phyloP scores from a whole-genome alignment of 2,329 filamentous ascomycete genomes.

The Dryadomyces quercivorus region DNA sequence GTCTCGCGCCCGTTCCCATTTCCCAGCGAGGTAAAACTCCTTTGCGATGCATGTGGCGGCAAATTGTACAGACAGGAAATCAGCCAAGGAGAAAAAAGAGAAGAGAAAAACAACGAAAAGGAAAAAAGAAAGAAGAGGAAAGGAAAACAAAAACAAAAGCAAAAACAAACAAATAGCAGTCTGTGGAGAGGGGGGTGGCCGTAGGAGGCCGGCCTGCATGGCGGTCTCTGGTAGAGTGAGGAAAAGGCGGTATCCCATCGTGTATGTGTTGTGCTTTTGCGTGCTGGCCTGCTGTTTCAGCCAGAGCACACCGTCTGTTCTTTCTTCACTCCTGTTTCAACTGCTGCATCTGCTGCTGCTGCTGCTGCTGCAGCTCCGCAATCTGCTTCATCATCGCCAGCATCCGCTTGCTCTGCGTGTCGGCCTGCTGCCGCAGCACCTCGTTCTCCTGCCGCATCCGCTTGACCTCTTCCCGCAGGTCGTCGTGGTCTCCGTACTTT shows the following conservation, averaged over 20 bases:
- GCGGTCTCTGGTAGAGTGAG: too few species aligned
- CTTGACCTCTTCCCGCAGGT: conserved; percentile 53
- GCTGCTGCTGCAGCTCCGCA: conserved; percentile 25
- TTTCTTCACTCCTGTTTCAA: neutral
- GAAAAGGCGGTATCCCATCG: too few species aligned
- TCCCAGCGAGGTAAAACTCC: neutral
- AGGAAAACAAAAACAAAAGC: neutral
- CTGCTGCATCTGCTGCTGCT: neutral
- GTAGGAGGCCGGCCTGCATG: too few species aligned
- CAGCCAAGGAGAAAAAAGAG: neutral
- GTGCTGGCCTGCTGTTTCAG: too few species aligned
- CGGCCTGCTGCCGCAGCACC: conserved; percentile 39
- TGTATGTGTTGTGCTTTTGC: too few species aligned
- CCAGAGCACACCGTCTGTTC: neutral
- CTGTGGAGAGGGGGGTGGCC: too few species aligned
- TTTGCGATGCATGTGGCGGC: neutral
- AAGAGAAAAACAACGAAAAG: neutral
- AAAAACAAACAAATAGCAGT: neutral
- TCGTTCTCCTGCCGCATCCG: conserved; percentile 53
- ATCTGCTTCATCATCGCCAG: conserved; percentile 37
- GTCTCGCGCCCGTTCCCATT: neutral
- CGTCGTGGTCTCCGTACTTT: conserved; percentile 22
- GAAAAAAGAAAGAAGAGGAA: neutral
- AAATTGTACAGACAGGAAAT: neutral
- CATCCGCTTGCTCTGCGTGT: conserved; percentile 34